Conservation (phyloP, 1,284 basidiomycete genomes). For the Trichosporon asahii region DNA sequence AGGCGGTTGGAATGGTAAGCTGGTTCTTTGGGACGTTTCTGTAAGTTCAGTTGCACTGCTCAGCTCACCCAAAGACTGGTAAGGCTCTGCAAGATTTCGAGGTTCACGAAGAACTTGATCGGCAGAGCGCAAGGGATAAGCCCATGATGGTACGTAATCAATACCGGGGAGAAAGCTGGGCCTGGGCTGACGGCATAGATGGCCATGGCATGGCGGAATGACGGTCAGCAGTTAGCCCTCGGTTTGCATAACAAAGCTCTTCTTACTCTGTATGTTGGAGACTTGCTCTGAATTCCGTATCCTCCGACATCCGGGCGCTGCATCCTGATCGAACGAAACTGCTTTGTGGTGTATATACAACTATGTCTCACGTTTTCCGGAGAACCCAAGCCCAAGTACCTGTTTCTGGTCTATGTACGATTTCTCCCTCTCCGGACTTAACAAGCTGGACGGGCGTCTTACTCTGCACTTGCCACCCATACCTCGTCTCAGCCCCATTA, state of each 20-base stretch:
- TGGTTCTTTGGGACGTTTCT: slow-evolving; percentile 42
- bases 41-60: slow-evolving; percentile 27
- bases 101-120: slow-evolving; percentile 34
- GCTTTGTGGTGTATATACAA: neutral
- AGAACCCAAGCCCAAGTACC: slow-evolving; percentile 23
- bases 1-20: slow-evolving; percentile 43
- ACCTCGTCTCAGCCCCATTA: neutral
- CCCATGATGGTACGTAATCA: slow-evolving; percentile 39
- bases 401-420: slow-evolving; percentile 19
- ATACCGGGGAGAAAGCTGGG: too few relatives aligned
- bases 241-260: slow-evolving; percentile 42
- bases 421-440: neutral
- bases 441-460: slow-evolving; percentile 2
- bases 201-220: slow-evolving; percentile 42
- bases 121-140: slow-evolving; percentile 30
- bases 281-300: slow-evolving; percentile 1
- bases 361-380: neutral
- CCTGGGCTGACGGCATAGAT: slow-evolving; percentile 22
- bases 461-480: slow-evolving; percentile 9
- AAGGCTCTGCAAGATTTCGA: slow-evolving; percentile 24
- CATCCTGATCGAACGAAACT: neutral
- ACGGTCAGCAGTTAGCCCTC: slow-evolving; percentile 42
- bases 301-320: neutral
- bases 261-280: slow-evolving; percentile 35
- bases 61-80: slow-evolving; percentile 29